These are phyloP conservation scores for Trichomonascus vanleenenianus DNA, from an alignment of 805 yeast species.

Conservation along the genomic window DNA sequence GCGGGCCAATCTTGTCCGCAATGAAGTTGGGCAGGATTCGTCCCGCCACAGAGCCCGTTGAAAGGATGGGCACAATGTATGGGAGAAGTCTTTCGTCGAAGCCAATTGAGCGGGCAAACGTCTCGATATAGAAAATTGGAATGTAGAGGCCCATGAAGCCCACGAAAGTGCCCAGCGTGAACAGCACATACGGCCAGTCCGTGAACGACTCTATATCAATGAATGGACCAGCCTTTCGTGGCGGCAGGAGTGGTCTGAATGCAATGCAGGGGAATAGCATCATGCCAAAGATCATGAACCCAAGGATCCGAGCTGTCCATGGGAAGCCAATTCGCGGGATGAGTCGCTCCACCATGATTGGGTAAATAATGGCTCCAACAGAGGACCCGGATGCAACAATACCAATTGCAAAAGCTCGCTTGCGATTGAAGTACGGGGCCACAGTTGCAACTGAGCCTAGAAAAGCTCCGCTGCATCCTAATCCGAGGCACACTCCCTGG, in stretches of 20 bases:
- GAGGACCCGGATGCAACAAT: conserved; percentile 44
- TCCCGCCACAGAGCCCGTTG: conserved; percentile 38
- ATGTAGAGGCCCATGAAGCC: conserved; percentile 35
- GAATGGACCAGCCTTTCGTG: conserved; percentile 19
- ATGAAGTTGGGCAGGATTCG: conserved; percentile 40
- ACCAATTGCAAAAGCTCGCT: conserved; percentile 38
- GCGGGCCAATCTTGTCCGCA: conserved; percentile 43
- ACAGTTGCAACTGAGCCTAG: conserved; percentile 38
- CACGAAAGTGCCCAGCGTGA: conserved; percentile 16
- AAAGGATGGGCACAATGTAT: conserved; percentile 26
- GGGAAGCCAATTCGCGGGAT: conserved; percentile 38
- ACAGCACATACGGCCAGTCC: conserved; percentile 17
- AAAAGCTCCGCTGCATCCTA: conserved; percentile 38
- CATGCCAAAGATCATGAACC: conserved; percentile 32
- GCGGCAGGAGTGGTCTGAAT: conserved; percentile 22
- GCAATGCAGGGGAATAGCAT: conserved; percentile 18
- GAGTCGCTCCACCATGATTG: conserved; percentile 38
- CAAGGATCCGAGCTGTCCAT: conserved; percentile 42
- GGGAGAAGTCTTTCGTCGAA: conserved; percentile 18
- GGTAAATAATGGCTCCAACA: conserved; percentile 42
- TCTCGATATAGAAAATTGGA: conserved; percentile 28
- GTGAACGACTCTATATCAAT: conserved; percentile 17
- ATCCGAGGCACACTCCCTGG: conserved; percentile 42
- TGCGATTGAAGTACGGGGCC: conserved; percentile 38
- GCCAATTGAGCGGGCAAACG: conserved; percentile 23